Evolutionary conservation across 225 moss, liverwort and hornwort species (phyloP).

Genomic region (Pseudisothecium myosuroides): DNA sequence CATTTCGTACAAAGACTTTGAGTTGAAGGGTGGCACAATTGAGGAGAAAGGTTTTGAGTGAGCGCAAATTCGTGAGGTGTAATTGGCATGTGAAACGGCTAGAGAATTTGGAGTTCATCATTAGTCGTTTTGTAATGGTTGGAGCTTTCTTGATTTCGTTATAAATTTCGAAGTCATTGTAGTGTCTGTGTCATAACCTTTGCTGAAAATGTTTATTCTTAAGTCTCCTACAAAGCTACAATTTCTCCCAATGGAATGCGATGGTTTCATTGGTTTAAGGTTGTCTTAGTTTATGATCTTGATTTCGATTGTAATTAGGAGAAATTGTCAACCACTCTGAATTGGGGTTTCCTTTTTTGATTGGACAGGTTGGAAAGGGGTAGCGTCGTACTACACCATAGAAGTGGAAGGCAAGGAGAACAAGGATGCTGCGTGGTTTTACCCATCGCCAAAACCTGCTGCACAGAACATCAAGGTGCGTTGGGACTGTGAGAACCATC

Average conservation of each 20-base stretch:
- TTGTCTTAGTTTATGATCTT: neutral
- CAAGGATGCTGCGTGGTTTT: slow-evolving; percentile 82
- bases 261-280: neutral
- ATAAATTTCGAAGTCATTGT: neutral
- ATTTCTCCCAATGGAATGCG: neutral
- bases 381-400: slow-evolving; percentile 58
- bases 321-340: neutral
- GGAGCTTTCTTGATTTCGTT: neutral
- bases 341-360: neutral
- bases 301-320: neutral
- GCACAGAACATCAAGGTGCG: slow-evolving; percentile 66
- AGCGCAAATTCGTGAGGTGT: neutral
- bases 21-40: neutral
- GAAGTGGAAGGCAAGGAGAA: slow-evolving; percentile 78
- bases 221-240: neutral
- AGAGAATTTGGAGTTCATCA: neutral
- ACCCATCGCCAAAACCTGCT: slow-evolving; percentile 55
- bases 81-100: no score
- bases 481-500: neutral
- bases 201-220: neutral
- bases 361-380: slow-evolving; percentile 52
- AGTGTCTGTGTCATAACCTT: neutral
- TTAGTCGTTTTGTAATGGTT: neutral
- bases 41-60: neutral
- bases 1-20: neutral